phyloP scores from a whole-genome alignment of 306 rosid genomes.

The Vicia sativa region DNA sequence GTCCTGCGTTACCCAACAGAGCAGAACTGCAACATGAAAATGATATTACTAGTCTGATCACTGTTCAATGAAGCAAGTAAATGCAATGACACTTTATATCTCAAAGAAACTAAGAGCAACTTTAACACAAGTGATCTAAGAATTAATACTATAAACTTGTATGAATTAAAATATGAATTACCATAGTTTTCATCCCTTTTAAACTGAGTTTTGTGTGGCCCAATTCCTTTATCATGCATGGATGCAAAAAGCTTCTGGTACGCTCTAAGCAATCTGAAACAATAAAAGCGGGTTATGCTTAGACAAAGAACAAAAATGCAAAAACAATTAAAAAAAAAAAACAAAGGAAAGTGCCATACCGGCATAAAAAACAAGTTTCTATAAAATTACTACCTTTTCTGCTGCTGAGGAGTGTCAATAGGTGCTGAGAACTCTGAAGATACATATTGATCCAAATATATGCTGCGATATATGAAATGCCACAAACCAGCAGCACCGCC shows the following conservation, averaged over 20 bases:
- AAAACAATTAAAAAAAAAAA: no score
- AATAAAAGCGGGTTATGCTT: slow-evolving; percentile 40
- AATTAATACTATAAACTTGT: not conserved
- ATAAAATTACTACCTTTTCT: slow-evolving; percentile 64
- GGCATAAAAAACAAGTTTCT: slow-evolving; percentile 14
- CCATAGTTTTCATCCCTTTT: slow-evolving; percentile 93
- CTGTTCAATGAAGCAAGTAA: slow-evolving; percentile 26
- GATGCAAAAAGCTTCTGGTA: slow-evolving; percentile 84
- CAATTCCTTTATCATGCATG: slow-evolving; percentile 86
- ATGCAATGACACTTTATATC: slow-evolving; percentile 22
- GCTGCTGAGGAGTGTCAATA: slow-evolving; percentile 66
- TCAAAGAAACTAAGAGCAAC: slow-evolving; percentile 6
- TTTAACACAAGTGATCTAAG: no score
- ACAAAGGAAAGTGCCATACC: not conserved
- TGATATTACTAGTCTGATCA: slow-evolving; percentile 28
- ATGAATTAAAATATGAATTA: slow-evolving; percentile 42
- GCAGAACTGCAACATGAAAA: slow-evolving; percentile 70
- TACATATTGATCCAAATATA: slow-evolving; percentile 88
- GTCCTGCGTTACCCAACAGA: slow-evolving; percentile 94
- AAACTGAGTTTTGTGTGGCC: slow-evolving; percentile 92
- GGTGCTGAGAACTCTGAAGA: slow-evolving; percentile 89
- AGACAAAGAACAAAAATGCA: slow-evolving; percentile 11
- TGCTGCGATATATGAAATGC: slow-evolving; percentile 95
- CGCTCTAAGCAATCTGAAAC: slow-evolving; percentile 78
- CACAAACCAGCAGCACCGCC: slow-evolving; percentile 91